Conservation (phyloP, 331 rosid genomes). For the Arachis monticola region DNA sequence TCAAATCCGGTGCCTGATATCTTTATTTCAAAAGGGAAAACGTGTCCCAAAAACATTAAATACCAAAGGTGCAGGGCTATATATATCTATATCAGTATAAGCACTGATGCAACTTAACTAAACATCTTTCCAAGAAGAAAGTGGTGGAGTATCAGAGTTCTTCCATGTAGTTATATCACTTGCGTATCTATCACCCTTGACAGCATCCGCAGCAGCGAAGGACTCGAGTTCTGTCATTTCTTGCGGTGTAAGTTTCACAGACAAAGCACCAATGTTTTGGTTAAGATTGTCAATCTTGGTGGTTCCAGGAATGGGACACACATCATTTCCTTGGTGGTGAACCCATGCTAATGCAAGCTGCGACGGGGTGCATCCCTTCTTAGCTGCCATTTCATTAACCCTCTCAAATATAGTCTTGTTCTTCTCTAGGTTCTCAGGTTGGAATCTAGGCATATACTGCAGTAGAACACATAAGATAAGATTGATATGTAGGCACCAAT, state of each 20-base stretch:
- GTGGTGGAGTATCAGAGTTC: slow-evolving; percentile 67
- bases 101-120: neutral
- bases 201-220: slow-evolving; percentile 48
- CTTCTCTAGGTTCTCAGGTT: slow-evolving; percentile 57
- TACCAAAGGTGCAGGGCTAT: neutral
- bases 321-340: slow-evolving; percentile 72
- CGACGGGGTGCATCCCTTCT: slow-evolving; percentile 65
- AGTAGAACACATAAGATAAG: neutral
- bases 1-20: no score
- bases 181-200: slow-evolving; percentile 59
- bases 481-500: neutral
- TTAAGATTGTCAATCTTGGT: slow-evolving; percentile 67
- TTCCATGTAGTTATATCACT: slow-evolving; percentile 46
- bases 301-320: slow-evolving; percentile 86
- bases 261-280: slow-evolving; percentile 65
- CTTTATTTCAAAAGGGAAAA: neutral
- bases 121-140: slow-evolving; percentile 59
- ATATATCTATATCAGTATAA: neutral
- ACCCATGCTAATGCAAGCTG: slow-evolving; percentile 80
- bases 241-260: slow-evolving; percentile 60
- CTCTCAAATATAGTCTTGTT: slow-evolving; percentile 54
- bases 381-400: slow-evolving; percentile 60
- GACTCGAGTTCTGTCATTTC: slow-evolving; percentile 69
- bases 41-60: neutral
- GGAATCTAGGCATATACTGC: slow-evolving; percentile 63